Percentiles rank a stretch among this genome's conserved stretches.
Conservation (phyloP, 2,329 filamentous ascomycete genomes). For the Monilinia fructicola region DNA sequence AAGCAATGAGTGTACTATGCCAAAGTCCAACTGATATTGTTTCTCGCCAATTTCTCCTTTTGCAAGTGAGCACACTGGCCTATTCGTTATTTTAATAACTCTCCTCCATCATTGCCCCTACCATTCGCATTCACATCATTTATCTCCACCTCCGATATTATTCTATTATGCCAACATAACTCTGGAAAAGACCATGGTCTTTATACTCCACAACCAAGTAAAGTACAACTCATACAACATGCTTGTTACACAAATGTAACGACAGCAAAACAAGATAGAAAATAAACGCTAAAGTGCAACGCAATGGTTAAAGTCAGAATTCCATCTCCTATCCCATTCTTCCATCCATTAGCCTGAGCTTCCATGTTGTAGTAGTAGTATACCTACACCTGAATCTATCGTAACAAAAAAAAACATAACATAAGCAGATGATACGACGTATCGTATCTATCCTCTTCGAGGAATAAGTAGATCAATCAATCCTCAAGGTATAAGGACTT, state of each 20-base stretch:
- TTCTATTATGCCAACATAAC: background rate
- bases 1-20: slow-evolving; percentile 1
- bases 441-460: background rate
- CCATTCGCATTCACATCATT: background rate
- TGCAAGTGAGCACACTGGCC: background rate
- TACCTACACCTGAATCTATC: background rate
- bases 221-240: background rate
- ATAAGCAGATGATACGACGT: background rate
- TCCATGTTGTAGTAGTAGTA: background rate
- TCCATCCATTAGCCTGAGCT: slow-evolving; percentile 1
- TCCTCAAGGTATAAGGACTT: slow-evolving; percentile 34
- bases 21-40: background rate
- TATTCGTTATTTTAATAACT: background rate
- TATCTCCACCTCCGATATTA: background rate
- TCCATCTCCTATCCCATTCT: background rate
- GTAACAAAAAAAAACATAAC: background rate
- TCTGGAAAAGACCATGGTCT: background rate
- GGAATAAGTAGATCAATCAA: slow-evolving; percentile 24
- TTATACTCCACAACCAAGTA: background rate
- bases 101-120: background rate
- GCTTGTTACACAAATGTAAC: background rate
- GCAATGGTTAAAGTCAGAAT: background rate
- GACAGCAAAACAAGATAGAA: background rate
- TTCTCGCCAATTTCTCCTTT: background rate
- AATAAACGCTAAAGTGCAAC: slow-evolving; percentile 7